Percentiles rank a stretch among this genome's conserved stretches.
phyloP scores from a whole-genome alignment of 257 asterid species.

The Solanum phureja region DNA sequence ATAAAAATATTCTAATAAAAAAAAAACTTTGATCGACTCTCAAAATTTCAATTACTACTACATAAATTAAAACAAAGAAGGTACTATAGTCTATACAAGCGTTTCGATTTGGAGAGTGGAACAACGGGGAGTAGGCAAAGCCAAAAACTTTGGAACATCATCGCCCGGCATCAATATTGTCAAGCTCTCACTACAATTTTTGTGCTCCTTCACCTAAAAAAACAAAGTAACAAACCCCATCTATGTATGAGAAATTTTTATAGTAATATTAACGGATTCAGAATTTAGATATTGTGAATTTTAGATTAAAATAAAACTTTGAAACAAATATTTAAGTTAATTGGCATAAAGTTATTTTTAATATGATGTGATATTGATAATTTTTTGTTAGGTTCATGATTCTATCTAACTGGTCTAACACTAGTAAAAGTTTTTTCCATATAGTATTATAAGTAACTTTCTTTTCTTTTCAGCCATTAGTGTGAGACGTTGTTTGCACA shows the following conservation, averaged over 20 bases:
- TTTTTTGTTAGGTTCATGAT: neutral
- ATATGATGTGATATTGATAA: neutral
- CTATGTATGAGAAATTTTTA: neutral
- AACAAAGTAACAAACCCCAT: neutral
- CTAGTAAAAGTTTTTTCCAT: neutral
- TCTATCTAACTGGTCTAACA: neutral
- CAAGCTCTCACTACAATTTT: neutral
- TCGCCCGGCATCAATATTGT: constrained; percentile 18
- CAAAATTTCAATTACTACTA: neutral
- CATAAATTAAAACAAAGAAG: neutral
- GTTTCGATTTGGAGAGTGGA: neutral
- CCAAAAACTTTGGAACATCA: constrained; percentile 8
- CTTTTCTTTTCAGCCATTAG: rapidly evolving
- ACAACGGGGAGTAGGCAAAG: constrained; percentile 1
- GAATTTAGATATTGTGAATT: neutral
- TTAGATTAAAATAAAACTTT: neutral
- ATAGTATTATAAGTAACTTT: neutral
- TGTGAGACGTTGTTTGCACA: neutral
- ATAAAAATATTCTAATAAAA: no score
- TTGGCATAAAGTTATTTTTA: rapidly evolving
- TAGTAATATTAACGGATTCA: neutral
- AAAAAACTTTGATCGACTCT: neutral
- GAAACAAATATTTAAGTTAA: neutral
- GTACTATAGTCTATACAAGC: neutral
- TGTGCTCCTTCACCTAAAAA: neutral